Percentiles rank a stretch among this genome's conserved stretches.
Evolutionary conservation across 1,284 basidiomycete genomes (phyloP).

Genomic region (Austroboletus niveus): DNA sequence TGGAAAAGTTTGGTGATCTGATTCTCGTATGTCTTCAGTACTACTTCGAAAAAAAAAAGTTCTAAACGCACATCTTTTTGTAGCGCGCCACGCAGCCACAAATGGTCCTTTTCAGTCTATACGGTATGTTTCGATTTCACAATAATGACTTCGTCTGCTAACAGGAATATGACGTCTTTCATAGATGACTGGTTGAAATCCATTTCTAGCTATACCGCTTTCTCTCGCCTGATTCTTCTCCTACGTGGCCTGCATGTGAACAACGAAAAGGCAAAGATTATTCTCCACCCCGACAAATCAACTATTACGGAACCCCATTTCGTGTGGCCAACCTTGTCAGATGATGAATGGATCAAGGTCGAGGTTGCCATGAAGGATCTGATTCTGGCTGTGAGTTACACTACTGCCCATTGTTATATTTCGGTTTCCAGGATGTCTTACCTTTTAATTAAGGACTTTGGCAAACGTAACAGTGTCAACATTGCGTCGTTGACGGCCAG

Average conservation of each 20-base stretch:
- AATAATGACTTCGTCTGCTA: slow-evolving; percentile 1
- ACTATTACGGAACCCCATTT: slow-evolving; percentile 98
- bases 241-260: slow-evolving; percentile 98
- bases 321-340: slow-evolving; percentile 93
- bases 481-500: slow-evolving; percentile 95
- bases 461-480: slow-evolving; percentile 98
- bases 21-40: slow-evolving; percentile 61
- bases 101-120: slow-evolving; percentile 98
- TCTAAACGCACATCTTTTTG: slow-evolving; percentile 7
- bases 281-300: slow-evolving; percentile 88
- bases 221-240: slow-evolving; percentile 94
- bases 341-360: slow-evolving; percentile 99
- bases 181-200: slow-evolving; percentile 98
- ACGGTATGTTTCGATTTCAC: slow-evolving; percentile 51
- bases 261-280: slow-evolving; percentile 98
- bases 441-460: slow-evolving; percentile 73
- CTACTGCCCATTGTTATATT: neutral
- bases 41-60: neutral
- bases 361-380: slow-evolving; percentile 97
- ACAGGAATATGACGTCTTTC: neutral
- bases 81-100: slow-evolving; percentile 96
- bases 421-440: neutral
- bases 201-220: slow-evolving; percentile 98
- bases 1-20: slow-evolving; percentile 99
- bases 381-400: slow-evolving; percentile 68